phyloP scores from a whole-genome alignment of 2,329 filamentous ascomycete genomes.

The Penicillium nordicum region DNA sequence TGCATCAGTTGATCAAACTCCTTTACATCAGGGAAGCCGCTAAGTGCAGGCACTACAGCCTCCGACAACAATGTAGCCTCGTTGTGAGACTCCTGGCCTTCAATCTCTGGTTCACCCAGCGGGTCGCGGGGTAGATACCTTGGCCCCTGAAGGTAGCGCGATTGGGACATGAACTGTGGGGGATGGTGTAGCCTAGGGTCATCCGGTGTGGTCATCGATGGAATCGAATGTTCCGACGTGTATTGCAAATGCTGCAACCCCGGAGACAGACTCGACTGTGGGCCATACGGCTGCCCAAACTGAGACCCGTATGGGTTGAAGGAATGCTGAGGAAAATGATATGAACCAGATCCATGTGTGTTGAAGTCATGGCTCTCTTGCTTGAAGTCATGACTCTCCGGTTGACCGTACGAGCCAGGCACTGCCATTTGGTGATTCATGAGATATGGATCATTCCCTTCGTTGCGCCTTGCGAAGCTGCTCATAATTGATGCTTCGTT shows the following conservation, averaged over 20 bases:
- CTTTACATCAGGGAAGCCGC: conserved; percentile 46
- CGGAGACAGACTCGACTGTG: conserved; percentile 30
- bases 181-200: conserved; percentile 35
- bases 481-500: conserved; percentile 31
- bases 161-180: conserved; percentile 32
- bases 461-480: conserved; percentile 40
- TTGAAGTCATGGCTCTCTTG: conserved; percentile 31
- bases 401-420: conserved; percentile 32
- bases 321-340: conserved; percentile 33
- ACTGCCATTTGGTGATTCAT: conserved; percentile 34
- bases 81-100: conserved; percentile 45
- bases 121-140: conserved; percentile 37
- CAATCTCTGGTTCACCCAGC: conserved; percentile 38
- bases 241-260: conserved; percentile 34
- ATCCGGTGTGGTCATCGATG: conserved; percentile 33
- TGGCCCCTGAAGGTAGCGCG: conserved; percentile 32
- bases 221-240: conserved; percentile 32
- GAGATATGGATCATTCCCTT: conserved; percentile 35
- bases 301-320: conserved; percentile 39
- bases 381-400: conserved; percentile 32
- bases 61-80: conserved; percentile 45
- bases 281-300: conserved; percentile 36
- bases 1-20: conserved; percentile 48
- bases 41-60: conserved; percentile 41
- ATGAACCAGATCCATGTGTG: conserved; percentile 28